These are phyloP conservation scores for Bruguiera gymnorhiza DNA, from an alignment of 345 rosid species.

Conservation along the genomic window DNA sequence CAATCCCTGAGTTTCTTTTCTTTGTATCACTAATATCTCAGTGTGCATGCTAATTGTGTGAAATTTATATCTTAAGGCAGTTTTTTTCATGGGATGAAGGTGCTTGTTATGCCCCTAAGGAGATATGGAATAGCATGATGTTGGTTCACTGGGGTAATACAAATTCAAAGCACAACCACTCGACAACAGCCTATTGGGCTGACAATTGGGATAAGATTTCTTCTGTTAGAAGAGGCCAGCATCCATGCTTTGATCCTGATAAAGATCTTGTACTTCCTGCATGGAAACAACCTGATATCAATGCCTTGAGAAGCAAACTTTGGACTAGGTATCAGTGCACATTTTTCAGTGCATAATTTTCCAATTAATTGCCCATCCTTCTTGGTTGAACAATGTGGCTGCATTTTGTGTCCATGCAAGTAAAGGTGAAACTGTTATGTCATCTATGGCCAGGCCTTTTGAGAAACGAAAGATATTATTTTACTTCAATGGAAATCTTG, in stretches of 20 bases:
- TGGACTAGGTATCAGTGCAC: conserved; percentile 54
- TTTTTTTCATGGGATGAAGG: conserved; percentile 99
- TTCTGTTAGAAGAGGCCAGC: conserved; percentile 70
- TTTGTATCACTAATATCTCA: not conserved
- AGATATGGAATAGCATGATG: conserved; percentile 99
- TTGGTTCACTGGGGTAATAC: conserved; percentile 99
- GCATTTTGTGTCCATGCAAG: conserved; percentile 1
- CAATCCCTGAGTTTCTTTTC: not conserved
- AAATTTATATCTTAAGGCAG: conserved; percentile 54
- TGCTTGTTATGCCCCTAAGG: conserved; percentile 99
- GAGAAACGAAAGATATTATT: conserved; percentile 77
- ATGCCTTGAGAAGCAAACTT: conserved; percentile 49
- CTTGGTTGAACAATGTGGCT: conserved; percentile 1
- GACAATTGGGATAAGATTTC: conserved; percentile 84
- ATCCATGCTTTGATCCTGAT: conserved; percentile 91
- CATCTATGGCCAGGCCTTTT: conserved; percentile 49
- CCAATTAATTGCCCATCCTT: not conserved
- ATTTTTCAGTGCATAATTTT: not conserved
- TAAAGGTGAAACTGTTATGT: conserved; percentile 1
- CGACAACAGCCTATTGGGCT: conserved; percentile 90
- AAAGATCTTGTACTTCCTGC: conserved; percentile 99
- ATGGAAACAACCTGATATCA: conserved; percentile 81
- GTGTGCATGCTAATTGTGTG: conserved; percentile 30
- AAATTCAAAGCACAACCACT: conserved; percentile 83
- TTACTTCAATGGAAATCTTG: conserved; percentile 95